Evolutionary conservation across 2,329 filamentous ascomycete species (phyloP), one percentile per base, ranked within the genome.

Genomic region (Cercospora canescens): DNA sequence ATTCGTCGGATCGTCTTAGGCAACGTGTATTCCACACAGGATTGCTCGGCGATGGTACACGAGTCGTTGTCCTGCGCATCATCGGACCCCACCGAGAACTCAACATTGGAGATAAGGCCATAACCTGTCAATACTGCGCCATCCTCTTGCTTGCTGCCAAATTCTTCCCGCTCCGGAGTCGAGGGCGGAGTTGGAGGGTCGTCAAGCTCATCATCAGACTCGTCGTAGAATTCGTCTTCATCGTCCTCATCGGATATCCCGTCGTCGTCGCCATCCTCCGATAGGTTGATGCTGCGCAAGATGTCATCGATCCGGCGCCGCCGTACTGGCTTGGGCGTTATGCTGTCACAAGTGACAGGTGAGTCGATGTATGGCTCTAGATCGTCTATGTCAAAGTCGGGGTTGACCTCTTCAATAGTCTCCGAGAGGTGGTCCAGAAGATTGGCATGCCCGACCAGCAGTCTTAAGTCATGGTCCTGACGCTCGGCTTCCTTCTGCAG

Each of bases 401-500:
- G 60, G 3, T 62, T 16, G 32, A 55, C 34, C 24, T 62, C 32
- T 41, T 52, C 55, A 30, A 63, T 63, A 3, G 14, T 63, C 21
- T 63, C 62, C 16, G 30, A 18, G 12, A 63, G 54, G 11, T 59
- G 28, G 39, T 63, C 62, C 37, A 63, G 55, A 12, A 63, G 37
- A 39, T 59, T 58, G 21, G 62, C 62, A 30, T 63, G 62, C 1
- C 62, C 62, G 9, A 63, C 54, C n/a, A 63, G n/a, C 14, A 48
- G 39, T 37, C 62, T 21, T n/a, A 63, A 41, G 39, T 59, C 26
- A 16, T 59, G 62, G 21, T 63, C 62, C n/a, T 37, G 28, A 14
- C 55, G 52, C 34, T 63, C 54, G 32, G 54, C 54, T 52, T 59
- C 62, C 9, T 48, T 24, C 14, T 63, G 54, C 28, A 63, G 32